Conservation (phyloP, 1,284 basidiomycete genomes). For the Cystobasidiaceae sp. region DNA sequence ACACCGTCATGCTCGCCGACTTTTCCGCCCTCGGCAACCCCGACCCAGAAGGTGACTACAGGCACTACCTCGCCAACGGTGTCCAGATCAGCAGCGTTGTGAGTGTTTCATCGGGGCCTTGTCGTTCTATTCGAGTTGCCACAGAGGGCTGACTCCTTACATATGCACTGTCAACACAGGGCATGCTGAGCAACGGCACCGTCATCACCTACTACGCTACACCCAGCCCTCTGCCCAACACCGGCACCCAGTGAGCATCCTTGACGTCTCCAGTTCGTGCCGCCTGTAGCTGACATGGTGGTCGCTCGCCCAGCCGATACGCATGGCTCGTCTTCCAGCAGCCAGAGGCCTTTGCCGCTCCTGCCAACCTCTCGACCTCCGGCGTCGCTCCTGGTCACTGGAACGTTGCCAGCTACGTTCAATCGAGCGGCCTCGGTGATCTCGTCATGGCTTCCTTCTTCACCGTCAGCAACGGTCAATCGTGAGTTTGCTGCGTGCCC, state of each 20-base stretch:
- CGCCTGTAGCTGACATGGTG: too few relatives aligned
- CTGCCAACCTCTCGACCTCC: constrained; percentile 53
- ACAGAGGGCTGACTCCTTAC: too few relatives aligned
- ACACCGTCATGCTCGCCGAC: constrained; percentile 67
- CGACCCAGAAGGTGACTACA: constrained; percentile 41
- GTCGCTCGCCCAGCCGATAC: constrained; percentile 55
- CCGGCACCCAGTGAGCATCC: constrained; percentile 27
- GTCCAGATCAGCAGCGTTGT: constrained; percentile 47
- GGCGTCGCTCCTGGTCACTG: constrained; percentile 55
- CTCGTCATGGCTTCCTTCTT: constrained; percentile 59
- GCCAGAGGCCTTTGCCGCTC: constrained; percentile 58
- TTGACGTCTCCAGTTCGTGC: too few relatives aligned
- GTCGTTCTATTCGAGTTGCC: too few relatives aligned
- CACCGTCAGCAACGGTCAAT: constrained; percentile 63
- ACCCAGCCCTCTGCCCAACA: constrained; percentile 54
- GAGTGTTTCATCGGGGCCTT: too few relatives aligned
- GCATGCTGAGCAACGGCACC: constrained; percentile 33
- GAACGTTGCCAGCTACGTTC: constrained; percentile 53
- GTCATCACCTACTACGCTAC: constrained; percentile 61
- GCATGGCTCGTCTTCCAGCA: constrained; percentile 62
- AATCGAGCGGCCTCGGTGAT: constrained; percentile 45
- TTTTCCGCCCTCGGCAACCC: constrained; percentile 47
- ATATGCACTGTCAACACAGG: not conserved
- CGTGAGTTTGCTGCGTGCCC: too few relatives aligned
- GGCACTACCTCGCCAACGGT: constrained; percentile 74